Evolutionary conservation across 2,329 filamentous ascomycete species (phyloP), one percentile per base, ranked within the genome.

Genomic region (Trichoderma endophyticum): DNA sequence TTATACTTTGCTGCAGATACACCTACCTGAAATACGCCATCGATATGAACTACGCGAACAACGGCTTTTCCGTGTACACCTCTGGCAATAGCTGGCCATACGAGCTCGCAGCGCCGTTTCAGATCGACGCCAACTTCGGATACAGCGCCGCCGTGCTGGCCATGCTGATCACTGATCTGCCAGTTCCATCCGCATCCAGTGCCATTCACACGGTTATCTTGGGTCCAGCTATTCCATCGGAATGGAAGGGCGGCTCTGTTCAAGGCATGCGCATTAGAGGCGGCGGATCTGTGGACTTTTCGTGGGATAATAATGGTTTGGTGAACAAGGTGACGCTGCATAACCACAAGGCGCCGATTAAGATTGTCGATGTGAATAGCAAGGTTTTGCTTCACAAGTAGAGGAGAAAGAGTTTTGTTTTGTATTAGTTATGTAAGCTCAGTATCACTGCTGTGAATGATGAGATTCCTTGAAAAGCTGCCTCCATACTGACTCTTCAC

Each of bases 71-170:
- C 56, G 86, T 88, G 83, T 89, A 89, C 75, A 78, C 74, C 9
- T 26, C 51, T n/a, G 56, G 66, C 56, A 48, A 48, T 5, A 61
- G 28, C 56, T 69, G 66, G 66, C 66, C 66, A 6, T 69, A 69
- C 36, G 85, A 81, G 0, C 76, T 79, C 11, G 77, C 81, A 6
- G 77, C 79, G 61, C 86, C 87, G 1, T 89, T 89, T 74, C 87
- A 89, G 79, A 88, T 89, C 71, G 87, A 89, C 76, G 88, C 87
- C 7, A 89, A 89, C 75, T 89, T 87, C 73, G 87, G 87, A 1
- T 77, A 84, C 26, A 81, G 80, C 3, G 87, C 85, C 0, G 86
- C 85, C 0, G 80, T 87, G 66, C 72, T 88, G 69, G 80, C 82
- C 71, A 85, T 88, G 85, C 76, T 88, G 54, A 81, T 87, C 62